Evolutionary conservation across 805 yeast species (phyloP), one percentile per base, ranked within the genome.

Genomic region (Barnettozyma sucrosica): DNA sequence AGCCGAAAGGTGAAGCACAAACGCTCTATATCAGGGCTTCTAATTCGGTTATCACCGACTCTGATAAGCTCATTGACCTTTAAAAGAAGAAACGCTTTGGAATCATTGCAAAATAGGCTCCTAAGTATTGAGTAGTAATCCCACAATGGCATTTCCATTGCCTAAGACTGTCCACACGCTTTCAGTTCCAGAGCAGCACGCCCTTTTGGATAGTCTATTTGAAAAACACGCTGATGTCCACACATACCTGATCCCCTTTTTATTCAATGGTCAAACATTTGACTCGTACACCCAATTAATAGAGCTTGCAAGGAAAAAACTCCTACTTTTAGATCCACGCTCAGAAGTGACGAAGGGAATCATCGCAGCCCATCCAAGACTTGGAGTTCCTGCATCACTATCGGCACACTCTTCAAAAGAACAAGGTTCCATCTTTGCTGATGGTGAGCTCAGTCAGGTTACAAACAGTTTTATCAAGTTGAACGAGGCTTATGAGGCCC

Each of bases 321-420:
- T 59, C 24, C 23, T 45, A 8, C 40, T 44, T 18, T 30, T 59
- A 13, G 52, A 55, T 23, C 57, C 61, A 18, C 47, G 44, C 5
- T 36, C 48, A 13, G 37, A 36, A 2, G 28, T 50, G 2, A 54
- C 58, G 7, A 46, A 52, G 26, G 67, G 74, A 36, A 88, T 90
- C 48, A 79, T 90, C n/a, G 82, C 87, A 1, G 96, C 97, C 0
- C 97, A 89, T 66, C 97, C 97, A 16, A 71, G 96, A 47, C 69
- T 89, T 16, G 97, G 97, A 0, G 86, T 85, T 3, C 71, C 80
- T 3, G 51, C 65, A 18, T 72, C 67, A 25, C 69, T 87, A 26
- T 83, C 87, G 7, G 69, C 65, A 4, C 90, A 85, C 58, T 85
- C 95, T 2, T 67, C 72, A 21, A 62, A 67, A 4, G 97, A 89